phyloP scores from a whole-genome alignment of 768 basidiomycete genomes.

The Hygrophorus pudorinus region DNA sequence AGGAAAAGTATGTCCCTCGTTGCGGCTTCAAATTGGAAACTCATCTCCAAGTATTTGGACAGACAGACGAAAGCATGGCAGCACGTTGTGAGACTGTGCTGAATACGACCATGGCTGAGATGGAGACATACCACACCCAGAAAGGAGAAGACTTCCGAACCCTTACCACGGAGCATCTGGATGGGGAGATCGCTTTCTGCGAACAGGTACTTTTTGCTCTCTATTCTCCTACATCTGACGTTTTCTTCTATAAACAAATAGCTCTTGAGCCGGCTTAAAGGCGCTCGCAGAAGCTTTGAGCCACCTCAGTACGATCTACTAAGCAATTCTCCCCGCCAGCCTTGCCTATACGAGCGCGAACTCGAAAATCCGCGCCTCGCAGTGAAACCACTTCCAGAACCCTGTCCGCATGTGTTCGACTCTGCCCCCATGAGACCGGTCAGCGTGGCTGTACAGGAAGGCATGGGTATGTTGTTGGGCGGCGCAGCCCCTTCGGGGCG shows the following conservation, averaged over 20 bases:
- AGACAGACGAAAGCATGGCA: slow-evolving; percentile 57
- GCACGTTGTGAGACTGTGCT: slow-evolving; percentile 80
- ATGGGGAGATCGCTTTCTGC: slow-evolving; percentile 68
- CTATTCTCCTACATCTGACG: not conserved
- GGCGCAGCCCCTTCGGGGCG: slow-evolving; percentile 5
- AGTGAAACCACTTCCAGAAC: slow-evolving; percentile 50
- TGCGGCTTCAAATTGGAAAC: not conserved
- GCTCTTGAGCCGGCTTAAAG: slow-evolving; percentile 48
- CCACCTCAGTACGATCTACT: slow-evolving; percentile 37
- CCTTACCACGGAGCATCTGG: slow-evolving; percentile 57
- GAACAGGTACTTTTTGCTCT: slow-evolving; percentile 40
- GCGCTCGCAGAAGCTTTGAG: slow-evolving; percentile 47
- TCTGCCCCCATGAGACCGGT: slow-evolving; percentile 67
- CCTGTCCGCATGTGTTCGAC: slow-evolving; percentile 73
- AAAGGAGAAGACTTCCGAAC: slow-evolving; percentile 59
- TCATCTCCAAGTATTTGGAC: slow-evolving; percentile 1
- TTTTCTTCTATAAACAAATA: slow-evolving; percentile 12
- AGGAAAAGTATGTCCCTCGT: slow-evolving; percentile 23
- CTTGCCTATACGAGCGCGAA: slow-evolving; percentile 72
- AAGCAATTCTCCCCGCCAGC: slow-evolving; percentile 40
- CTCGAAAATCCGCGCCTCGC: slow-evolving; percentile 43
- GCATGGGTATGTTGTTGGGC: slow-evolving; percentile 55
- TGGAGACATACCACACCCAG: slow-evolving; percentile 70
- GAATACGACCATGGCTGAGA: slow-evolving; percentile 83
- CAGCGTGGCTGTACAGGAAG: slow-evolving; percentile 63